phyloP scores from a whole-genome alignment of 495 filamentous ascomycete species.

The Xylaria sp. region DNA sequence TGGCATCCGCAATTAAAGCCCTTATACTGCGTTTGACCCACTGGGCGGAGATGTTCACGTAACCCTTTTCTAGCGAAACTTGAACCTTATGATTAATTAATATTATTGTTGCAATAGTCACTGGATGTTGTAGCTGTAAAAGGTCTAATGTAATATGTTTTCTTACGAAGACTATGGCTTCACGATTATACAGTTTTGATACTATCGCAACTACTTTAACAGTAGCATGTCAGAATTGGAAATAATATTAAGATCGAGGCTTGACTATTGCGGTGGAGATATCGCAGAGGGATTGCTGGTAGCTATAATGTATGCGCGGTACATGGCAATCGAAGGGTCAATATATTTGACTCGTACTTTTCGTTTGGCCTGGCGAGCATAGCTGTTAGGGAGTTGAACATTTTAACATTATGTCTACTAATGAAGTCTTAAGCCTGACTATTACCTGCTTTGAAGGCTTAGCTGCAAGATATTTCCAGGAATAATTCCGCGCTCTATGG shows the following conservation, averaged over 20 bases:
- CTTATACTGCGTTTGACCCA: too few relatives aligned
- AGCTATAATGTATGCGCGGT: neutral
- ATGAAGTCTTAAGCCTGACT: neutral
- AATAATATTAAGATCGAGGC: neutral
- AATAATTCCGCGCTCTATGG: neutral
- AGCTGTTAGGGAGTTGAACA: neutral
- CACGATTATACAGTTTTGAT: neutral
- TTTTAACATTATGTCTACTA: neutral
- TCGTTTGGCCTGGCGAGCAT: neutral
- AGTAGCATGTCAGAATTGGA: neutral
- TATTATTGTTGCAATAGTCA: too few relatives aligned
- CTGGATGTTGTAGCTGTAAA: neutral
- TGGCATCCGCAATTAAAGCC: too few relatives aligned
- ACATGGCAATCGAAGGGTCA: neutral
- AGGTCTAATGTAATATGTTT: neutral
- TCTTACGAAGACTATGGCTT: neutral
- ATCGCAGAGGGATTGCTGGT: neutral
- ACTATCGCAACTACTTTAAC: neutral
- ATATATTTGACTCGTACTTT: neutral
- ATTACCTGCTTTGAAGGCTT: constrained; percentile 3
- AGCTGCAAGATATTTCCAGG: neutral
- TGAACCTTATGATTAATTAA: too few relatives aligned
- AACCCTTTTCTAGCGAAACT: too few relatives aligned
- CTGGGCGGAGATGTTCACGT: too few relatives aligned
- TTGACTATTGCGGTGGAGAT: neutral